phyloP scores from a whole-genome alignment of 75 land plant species.

The Selaginella moellendorffii region DNA sequence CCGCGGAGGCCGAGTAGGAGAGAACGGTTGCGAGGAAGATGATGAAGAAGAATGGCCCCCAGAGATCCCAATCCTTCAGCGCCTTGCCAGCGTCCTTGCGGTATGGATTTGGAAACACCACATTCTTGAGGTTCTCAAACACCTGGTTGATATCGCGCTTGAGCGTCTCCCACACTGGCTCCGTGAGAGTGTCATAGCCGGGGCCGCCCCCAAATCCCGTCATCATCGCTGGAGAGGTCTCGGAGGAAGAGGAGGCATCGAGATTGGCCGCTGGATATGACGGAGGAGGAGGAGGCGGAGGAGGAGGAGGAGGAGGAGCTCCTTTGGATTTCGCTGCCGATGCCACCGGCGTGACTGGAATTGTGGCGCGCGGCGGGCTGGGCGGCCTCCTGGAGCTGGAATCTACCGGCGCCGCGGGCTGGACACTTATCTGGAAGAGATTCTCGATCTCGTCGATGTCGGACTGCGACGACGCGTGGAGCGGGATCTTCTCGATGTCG shows the following conservation, averaged over 20 bases:
- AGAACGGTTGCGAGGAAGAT: conserved; percentile 71
- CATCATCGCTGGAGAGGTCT: not conserved
- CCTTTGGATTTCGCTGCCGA: no score
- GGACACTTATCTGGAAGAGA: conserved; percentile 22
- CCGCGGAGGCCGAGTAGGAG: conserved; percentile 84
- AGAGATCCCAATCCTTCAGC: conserved; percentile 94
- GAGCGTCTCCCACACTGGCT: conserved; percentile 96
- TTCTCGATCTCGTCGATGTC: not conserved
- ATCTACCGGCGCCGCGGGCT: conserved; percentile 15
- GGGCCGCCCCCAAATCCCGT: conserved; percentile 73
- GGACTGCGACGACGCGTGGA: conserved; percentile 47
- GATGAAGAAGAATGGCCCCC: conserved; percentile 98
- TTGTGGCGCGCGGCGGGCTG: conserved; percentile 62
- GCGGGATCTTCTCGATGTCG: conserved; percentile 48
- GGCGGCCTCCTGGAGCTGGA: conserved; percentile 41
- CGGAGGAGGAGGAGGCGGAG: conserved; percentile 31
- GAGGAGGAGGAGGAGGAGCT: no score
- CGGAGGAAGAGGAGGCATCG: conserved; percentile 12
- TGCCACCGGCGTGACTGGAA: conserved; percentile 21
- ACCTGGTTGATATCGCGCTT: conserved; percentile 84
- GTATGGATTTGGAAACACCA: conserved; percentile 88
- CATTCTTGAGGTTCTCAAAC: conserved; percentile 71
- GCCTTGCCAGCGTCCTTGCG: conserved; percentile 93
- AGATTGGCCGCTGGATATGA: conserved; percentile 22
- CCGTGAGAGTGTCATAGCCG: conserved; percentile 60